Percentiles rank a stretch among this genome's conserved stretches.
Evolutionary conservation across 1,284 basidiomycete species (phyloP).

Genomic region (Farysia itapuensis): DNA sequence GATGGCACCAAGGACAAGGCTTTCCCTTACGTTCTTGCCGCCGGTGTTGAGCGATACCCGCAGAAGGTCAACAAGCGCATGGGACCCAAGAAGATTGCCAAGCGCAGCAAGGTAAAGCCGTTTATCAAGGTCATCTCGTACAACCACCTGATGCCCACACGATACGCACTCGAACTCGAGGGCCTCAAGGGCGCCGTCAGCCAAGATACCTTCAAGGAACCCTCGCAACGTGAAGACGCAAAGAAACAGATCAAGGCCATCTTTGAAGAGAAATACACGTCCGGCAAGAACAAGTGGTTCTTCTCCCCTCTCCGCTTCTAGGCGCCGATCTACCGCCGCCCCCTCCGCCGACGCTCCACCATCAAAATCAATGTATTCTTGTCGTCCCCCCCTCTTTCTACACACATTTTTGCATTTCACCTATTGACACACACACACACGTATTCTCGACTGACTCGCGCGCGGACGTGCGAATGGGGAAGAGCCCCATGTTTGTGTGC

Average conservation of each 20-base stretch:
- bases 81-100: slow-evolving; percentile 59
- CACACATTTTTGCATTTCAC: background rate
- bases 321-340: too few relatives aligned
- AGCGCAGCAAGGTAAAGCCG: slow-evolving; percentile 60
- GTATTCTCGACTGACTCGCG: too few relatives aligned
- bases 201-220: slow-evolving; percentile 59
- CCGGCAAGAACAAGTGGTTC: slow-evolving; percentile 61
- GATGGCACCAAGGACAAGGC: slow-evolving; percentile 59
- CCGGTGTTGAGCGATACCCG: slow-evolving; percentile 60
- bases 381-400: background rate
- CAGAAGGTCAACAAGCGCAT: slow-evolving; percentile 59
- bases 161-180: slow-evolving; percentile 60
- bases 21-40: slow-evolving; percentile 58
- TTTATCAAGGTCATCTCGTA: slow-evolving; percentile 60
- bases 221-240: slow-evolving; percentile 58
- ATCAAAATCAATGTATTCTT: background rate
- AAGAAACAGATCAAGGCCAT: slow-evolving; percentile 59
- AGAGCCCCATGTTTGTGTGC: too few relatives aligned
- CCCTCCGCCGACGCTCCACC: background rate
- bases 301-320: slow-evolving; percentile 59
- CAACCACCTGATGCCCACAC: slow-evolving; percentile 61
- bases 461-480: too few relatives aligned
- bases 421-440: too few relatives aligned
- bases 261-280: slow-evolving; percentile 59
- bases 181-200: slow-evolving; percentile 56